These are phyloP conservation scores for Citrus cavaleriei DNA, from an alignment of 345 rosid species.

Conservation along the genomic window DNA sequence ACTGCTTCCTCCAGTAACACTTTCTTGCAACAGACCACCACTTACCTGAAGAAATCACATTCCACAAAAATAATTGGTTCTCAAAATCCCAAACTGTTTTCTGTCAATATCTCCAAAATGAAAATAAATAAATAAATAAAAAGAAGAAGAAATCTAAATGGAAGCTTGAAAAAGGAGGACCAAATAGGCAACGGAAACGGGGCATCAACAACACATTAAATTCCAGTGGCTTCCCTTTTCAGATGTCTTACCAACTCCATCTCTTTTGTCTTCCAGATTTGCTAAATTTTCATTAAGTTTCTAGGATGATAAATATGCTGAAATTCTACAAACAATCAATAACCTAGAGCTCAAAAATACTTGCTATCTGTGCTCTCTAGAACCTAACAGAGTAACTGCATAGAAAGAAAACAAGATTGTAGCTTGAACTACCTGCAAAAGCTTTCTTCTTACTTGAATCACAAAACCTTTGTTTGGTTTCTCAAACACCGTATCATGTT, in stretches of 20 bases:
- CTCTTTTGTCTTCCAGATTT: not conserved
- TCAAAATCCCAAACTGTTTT: not conserved
- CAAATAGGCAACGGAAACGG: not conserved
- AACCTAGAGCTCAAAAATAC: not conserved
- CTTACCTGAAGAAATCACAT: slow-evolving; percentile 36
- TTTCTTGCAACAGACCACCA: slow-evolving; percentile 27
- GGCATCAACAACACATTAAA: slow-evolving; percentile 1
- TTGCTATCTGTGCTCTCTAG: not conserved
- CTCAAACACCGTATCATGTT: slow-evolving; percentile 20
- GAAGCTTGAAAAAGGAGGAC: not conserved
- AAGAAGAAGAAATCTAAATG: not conserved
- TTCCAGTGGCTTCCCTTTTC: not conserved
- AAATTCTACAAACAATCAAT: not conserved
- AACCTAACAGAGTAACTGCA: not conserved
- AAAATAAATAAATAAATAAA: not conserved
- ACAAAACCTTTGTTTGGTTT: slow-evolving; percentile 42
- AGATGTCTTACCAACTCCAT: not conserved
- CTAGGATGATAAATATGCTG: not conserved
- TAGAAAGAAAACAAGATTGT: slow-evolving; percentile 7
- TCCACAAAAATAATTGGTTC: not conserved
- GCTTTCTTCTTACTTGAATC: slow-evolving; percentile 50
- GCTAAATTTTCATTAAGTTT: not conserved
- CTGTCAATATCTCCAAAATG: not conserved
- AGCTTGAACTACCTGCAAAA: slow-evolving; percentile 55
- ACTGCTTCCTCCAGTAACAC: slow-evolving; percentile 30